A percentile compares a stretch with the other conserved stretches of the same genome.
These are phyloP conservation scores for Sporothrix variecibatus DNA, from an alignment of 2,329 filamentous ascomycete species.

Conservation along the genomic window DNA sequence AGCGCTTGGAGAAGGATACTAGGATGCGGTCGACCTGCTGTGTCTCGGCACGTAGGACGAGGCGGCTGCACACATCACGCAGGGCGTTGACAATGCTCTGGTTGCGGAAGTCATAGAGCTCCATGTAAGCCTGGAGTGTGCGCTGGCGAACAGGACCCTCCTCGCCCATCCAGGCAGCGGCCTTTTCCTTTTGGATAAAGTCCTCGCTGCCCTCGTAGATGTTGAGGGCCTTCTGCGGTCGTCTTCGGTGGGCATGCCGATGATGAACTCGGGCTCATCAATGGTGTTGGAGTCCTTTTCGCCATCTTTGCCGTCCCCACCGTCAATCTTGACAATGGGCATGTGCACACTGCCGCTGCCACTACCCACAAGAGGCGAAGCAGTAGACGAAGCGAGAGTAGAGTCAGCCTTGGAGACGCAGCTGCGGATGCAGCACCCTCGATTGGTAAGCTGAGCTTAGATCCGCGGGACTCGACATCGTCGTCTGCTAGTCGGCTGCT, in stretches of 20 bases:
- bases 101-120: slow-evolving; percentile 82
- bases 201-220: slow-evolving; percentile 86
- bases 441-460: slow-evolving; percentile 47
- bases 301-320: slow-evolving; percentile 19
- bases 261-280: slow-evolving; percentile 59
- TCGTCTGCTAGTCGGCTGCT: slow-evolving; percentile 37
- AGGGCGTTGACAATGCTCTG: slow-evolving; percentile 78
- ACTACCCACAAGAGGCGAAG: slow-evolving; percentile 38
- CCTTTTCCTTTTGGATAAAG: slow-evolving; percentile 74
- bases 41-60: slow-evolving; percentile 86
- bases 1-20: slow-evolving; percentile 82
- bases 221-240: slow-evolving; percentile 77
- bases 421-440: slow-evolving; percentile 42
- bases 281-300: slow-evolving; percentile 43
- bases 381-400: slow-evolving; percentile 36
- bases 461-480: slow-evolving; percentile 36
- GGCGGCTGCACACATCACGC: slow-evolving; percentile 75
- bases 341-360: slow-evolving; percentile 30
- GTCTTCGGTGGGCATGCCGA: slow-evolving; percentile 63
- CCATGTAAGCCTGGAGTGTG: slow-evolving; percentile 78
- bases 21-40: slow-evolving; percentile 96
- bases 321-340: slow-evolving; percentile 50
- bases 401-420: not conserved
- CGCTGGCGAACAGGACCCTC: slow-evolving; percentile 61
- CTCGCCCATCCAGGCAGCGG: slow-evolving; percentile 87